These are phyloP conservation scores for Rhododendron mucronatum DNA, from an alignment of 148 eudicot species.

Conservation along the genomic window DNA sequence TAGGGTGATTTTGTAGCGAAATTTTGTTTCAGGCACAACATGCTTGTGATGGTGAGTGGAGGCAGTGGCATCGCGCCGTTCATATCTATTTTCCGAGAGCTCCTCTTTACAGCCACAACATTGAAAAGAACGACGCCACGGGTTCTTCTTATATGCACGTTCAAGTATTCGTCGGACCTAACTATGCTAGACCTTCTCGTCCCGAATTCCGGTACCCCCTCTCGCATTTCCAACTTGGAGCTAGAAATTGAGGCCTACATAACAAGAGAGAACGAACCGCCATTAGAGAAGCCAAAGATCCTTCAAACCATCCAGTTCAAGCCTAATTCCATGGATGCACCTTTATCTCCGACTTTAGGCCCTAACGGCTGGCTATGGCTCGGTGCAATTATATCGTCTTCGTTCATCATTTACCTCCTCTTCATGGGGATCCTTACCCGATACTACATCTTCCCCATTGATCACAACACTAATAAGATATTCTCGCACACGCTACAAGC, in stretches of 20 bases:
- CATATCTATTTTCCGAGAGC: slow-evolving; percentile 64
- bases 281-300: slow-evolving; percentile 18
- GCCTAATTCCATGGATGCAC: slow-evolving; percentile 33
- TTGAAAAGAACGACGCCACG: slow-evolving; percentile 31
- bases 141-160: slow-evolving; percentile 42
- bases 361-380: slow-evolving; percentile 67
- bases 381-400: slow-evolving; percentile 52
- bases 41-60: slow-evolving; percentile 69
- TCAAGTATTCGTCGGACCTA: slow-evolving; percentile 53
- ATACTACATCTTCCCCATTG: slow-evolving; percentile 68
- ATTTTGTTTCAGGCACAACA: slow-evolving; percentile 51
- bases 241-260: slow-evolving; percentile 66
- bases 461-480: slow-evolving; percentile 34
- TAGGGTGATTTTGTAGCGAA: not conserved
- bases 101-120: slow-evolving; percentile 26
- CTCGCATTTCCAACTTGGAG: slow-evolving; percentile 29
- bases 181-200: slow-evolving; percentile 61
- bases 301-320: slow-evolving; percentile 42
- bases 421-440: slow-evolving; percentile 51
- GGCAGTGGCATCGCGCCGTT: slow-evolving; percentile 91
- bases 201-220: slow-evolving; percentile 28
- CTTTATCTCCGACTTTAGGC: slow-evolving; percentile 48
- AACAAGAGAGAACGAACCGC: slow-evolving; percentile 45
- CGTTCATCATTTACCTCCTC: slow-evolving; percentile 56
- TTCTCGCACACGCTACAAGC: slow-evolving; percentile 33